A percentile compares a stretch with the other conserved stretches of the same genome.
Conservation (phyloP, 768 basidiomycete species). For the Russula virescens region DNA sequence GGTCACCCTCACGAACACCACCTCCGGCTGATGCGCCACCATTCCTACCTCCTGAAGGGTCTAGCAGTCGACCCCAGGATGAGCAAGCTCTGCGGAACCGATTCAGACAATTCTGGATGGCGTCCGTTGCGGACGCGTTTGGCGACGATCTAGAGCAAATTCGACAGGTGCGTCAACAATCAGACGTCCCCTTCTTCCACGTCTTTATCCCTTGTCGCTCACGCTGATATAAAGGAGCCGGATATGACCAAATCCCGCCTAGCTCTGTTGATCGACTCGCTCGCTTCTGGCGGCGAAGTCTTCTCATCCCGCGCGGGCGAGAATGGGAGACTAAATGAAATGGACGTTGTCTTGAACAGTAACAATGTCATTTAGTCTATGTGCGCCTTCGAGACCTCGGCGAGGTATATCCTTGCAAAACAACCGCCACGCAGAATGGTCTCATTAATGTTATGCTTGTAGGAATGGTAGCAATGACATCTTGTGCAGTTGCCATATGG, state of each 20-base stretch:
- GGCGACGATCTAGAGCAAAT: slow-evolving; percentile 79
- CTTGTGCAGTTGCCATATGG: no score
- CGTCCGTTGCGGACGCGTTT: slow-evolving; percentile 74
- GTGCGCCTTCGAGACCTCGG: neutral
- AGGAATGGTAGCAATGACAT: no score
- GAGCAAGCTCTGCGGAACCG: slow-evolving; percentile 56
- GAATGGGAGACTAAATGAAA: slow-evolving; percentile 49
- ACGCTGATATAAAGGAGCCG: slow-evolving; percentile 44
- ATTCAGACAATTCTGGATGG: slow-evolving; percentile 87
- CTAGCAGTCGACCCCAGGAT: slow-evolving; percentile 33
- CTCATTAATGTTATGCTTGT: neutral
- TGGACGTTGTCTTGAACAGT: slow-evolving; percentile 61
- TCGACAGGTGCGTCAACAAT: slow-evolving; percentile 51
- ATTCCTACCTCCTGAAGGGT: slow-evolving; percentile 41
- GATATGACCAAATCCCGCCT: slow-evolving; percentile 64
- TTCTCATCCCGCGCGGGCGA: slow-evolving; percentile 39
- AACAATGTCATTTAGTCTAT: slow-evolving; percentile 1
- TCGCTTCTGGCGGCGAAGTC: slow-evolving; percentile 73
- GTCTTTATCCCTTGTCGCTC: slow-evolving; percentile 23
- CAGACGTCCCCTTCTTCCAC: neutral
- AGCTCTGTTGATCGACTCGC: slow-evolving; percentile 71
- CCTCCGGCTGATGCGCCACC: slow-evolving; percentile 43
- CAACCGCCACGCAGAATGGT: neutral
- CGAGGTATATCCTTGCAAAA: neutral
- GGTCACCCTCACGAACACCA: slow-evolving; percentile 33